Percentiles rank a stretch among this genome's conserved stretches.
phyloP scores from a whole-genome alignment of 2,329 filamentous ascomycete genomes.

The Penicillium expansum region DNA sequence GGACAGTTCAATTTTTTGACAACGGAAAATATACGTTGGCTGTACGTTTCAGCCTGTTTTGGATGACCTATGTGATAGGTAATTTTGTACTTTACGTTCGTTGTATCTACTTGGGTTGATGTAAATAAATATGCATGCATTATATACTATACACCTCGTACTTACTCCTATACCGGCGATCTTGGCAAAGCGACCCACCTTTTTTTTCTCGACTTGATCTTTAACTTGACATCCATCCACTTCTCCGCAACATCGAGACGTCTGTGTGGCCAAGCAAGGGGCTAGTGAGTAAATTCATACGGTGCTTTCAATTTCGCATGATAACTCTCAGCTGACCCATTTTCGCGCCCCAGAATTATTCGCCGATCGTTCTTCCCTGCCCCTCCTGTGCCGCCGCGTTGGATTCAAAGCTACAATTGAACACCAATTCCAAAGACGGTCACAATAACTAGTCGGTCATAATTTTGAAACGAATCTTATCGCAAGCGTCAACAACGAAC shows the following conservation, averaged over 20 bases:
- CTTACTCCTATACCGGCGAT: constrained; percentile 1
- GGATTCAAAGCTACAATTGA: background rate
- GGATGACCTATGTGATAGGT: background rate
- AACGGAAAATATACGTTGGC: background rate
- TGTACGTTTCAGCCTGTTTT: background rate
- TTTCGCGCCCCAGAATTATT: background rate
- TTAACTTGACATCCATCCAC: constrained; percentile 3
- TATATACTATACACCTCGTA: background rate
- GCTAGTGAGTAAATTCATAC: background rate
- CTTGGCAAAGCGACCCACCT: constrained; percentile 6
- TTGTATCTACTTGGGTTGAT: background rate
- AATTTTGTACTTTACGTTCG: background rate
- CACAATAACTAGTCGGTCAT: background rate
- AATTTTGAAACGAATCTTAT: background rate
- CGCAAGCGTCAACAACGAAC: constrained; percentile 12
- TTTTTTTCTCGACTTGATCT: background rate
- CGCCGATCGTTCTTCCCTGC: constrained; percentile 7
- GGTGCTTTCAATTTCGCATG: background rate
- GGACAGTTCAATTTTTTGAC: background rate
- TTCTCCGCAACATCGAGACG: constrained; percentile 11
- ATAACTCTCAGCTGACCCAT: constrained; percentile 7
- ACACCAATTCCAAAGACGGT: constrained; percentile 1
- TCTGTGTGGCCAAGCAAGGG: constrained; percentile 10
- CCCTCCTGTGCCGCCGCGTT: constrained; percentile 6
- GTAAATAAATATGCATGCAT: background rate